Conservation (phyloP, 139 green algal genomes). For the Astrephomene gubernaculifera region DNA sequence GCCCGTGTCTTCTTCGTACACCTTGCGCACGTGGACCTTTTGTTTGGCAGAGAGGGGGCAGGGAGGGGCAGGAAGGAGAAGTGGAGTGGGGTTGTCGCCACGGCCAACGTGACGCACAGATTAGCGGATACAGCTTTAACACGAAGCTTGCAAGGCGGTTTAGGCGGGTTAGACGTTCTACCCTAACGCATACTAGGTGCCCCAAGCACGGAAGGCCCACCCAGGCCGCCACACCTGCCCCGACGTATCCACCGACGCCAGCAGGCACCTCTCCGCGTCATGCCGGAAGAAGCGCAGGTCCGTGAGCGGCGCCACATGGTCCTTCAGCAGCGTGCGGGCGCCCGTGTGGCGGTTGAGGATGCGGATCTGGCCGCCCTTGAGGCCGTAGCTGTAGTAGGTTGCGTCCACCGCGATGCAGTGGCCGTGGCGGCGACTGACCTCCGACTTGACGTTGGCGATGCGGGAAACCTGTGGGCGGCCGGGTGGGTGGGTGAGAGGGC, state of each 20-base stretch:
- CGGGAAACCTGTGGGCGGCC: constrained; percentile 36
- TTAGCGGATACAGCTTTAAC: too few species aligned
- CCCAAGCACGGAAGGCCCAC: too few species aligned
- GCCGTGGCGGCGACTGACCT: constrained; percentile 12
- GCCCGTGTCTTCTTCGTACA: constrained; percentile 51
- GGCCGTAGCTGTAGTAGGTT: constrained; percentile 84
- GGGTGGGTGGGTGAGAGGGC: background rate
- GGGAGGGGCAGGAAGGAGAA: background rate
- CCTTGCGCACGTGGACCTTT: constrained; percentile 65
- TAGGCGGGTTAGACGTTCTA: too few species aligned
- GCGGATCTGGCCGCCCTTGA: constrained; percentile 82
- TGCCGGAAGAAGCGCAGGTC: constrained; percentile 65
- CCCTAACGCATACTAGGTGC: background rate
- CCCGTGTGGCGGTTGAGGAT: constrained; percentile 72
- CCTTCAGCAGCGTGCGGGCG: constrained; percentile 75
- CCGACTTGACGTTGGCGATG: constrained; percentile 31
- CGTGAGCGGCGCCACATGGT: constrained; percentile 67
- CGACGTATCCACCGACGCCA: constrained; percentile 2
- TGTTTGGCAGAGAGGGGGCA: constrained; percentile 28
- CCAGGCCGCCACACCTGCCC: background rate
- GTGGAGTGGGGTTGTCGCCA: background rate
- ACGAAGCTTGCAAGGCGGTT: too few species aligned
- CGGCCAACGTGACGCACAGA: too few species aligned
- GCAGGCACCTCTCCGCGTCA: background rate
- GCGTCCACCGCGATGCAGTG: constrained; percentile 70